Conservation (phyloP, 2,329 filamentous ascomycete species). For the Emmonsiellopsis sp. region DNA sequence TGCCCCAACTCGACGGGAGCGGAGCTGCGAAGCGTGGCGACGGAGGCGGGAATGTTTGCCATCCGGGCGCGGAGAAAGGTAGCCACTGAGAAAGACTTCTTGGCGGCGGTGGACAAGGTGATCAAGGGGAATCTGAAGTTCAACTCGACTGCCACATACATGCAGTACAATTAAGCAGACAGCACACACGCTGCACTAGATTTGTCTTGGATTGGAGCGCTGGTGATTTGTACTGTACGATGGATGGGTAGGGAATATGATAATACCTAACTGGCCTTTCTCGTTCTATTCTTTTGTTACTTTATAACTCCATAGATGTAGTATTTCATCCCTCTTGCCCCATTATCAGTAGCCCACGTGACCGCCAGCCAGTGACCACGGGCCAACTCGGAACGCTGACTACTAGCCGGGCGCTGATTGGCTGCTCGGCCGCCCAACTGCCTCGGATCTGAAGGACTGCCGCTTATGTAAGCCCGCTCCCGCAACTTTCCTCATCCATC, state of each 20-base stretch:
- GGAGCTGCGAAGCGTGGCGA: conserved; percentile 91
- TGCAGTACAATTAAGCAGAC: conserved; percentile 84
- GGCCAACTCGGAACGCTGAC: conserved; percentile 29
- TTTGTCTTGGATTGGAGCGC: not conserved
- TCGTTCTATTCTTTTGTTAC: not conserved
- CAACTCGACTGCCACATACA: conserved; percentile 95
- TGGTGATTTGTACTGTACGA: not conserved
- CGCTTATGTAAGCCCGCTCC: conserved; percentile 28
- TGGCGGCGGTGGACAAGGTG: conserved; percentile 97
- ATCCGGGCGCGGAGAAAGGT: conserved; percentile 94
- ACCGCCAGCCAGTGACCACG: conserved; percentile 12
- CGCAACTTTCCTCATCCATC: conserved; percentile 9
- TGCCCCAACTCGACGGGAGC: conserved; percentile 97
- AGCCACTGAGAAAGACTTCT: conserved; percentile 96
- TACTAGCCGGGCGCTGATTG: conserved; percentile 25
- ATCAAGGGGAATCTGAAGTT: conserved; percentile 99
- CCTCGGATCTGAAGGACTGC: conserved; percentile 24
- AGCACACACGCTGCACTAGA: conserved; percentile 3
- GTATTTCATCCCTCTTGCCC: not conserved
- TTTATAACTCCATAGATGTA: not conserved
- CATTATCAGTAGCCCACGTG: conserved; percentile 17
- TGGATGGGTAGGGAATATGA: not conserved
- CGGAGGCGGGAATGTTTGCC: conserved; percentile 97
- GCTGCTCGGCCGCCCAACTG: conserved; percentile 20
- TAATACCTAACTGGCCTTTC: not conserved